Base-by-base conservation (phyloP, 2,329 filamentous ascomycete genomes). In the Aspergillus clavatus region DNA sequence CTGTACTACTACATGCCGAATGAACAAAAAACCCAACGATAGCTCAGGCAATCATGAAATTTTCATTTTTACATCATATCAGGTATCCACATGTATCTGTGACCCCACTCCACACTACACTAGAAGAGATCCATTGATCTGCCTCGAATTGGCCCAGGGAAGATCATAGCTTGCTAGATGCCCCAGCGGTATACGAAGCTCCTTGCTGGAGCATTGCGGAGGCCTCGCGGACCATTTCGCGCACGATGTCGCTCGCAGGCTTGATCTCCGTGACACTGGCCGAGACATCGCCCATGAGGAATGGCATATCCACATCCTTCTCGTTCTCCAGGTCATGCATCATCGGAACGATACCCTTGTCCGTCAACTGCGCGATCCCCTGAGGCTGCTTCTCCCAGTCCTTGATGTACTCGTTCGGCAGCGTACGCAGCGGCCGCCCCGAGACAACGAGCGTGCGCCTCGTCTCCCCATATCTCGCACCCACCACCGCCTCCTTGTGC, bases 261-360 rank as follows among this genome's bases (percentile, higher is more conserved):
- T 93, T 82, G 48, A 96, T 80, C 54, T 84, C 81, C 26, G 72
- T 68, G 46, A 96, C 87, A 1, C 83, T 78, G 1, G 86, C 90
- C 1, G 89, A 87, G 7, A 96, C 90, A 72, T 95, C 89, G 1
- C 91, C 91, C 91, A 96, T 96, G 60, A 96, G 65, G 68, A 91
- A 89, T 10, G 91, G 91, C 45, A 86, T 74, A 61, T 96, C 91
- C 10, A 95, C 73, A 31, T 95, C 89, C 44, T 83, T 84, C 1
- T 85, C 86, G 43, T 89, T 77, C 40, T 95, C 87, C 59, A 95
- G 74, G 62, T 97, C 91, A 61, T 87, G 77, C 69, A 85, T 81
- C 52, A 96, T 74, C 1, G 91, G 91, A 49, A 94, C 84, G 23
- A 95, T 70, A 0, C 91, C 91, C 54, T 76, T 73, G 27, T 84